A percentile compares a stretch with the other conserved stretches of the same genome.
phyloP scores from a whole-genome alignment of 2,329 filamentous ascomycete genomes.

The Verticillium nubilum region DNA sequence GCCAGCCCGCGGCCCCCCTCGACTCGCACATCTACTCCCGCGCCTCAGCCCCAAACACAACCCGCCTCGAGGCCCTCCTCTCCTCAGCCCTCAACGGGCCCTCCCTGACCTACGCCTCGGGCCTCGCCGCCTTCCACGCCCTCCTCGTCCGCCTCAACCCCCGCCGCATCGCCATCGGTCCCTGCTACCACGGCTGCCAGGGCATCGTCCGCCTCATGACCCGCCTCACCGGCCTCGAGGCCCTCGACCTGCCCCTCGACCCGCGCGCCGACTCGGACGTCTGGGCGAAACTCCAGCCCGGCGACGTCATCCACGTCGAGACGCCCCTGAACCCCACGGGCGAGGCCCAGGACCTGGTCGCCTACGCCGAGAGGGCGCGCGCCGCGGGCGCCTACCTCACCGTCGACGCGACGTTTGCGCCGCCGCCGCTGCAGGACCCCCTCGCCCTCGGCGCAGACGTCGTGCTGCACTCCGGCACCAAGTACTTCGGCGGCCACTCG shows the following conservation, averaged over 20 bases:
- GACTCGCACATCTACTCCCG: constrained; percentile 82
- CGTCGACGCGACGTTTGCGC: constrained; percentile 89
- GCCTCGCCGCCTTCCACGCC: constrained; percentile 84
- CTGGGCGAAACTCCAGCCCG: constrained; percentile 59
- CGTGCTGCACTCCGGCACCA: constrained; percentile 89
- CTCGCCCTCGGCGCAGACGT: constrained; percentile 77
- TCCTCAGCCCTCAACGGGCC: constrained; percentile 66
- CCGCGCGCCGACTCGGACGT: constrained; percentile 23
- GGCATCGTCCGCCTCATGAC: constrained; percentile 70
- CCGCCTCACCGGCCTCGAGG: constrained; percentile 69
- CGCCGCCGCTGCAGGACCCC: constrained; percentile 83
- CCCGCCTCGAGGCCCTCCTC: constrained; percentile 80
- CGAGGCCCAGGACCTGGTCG: constrained; percentile 66
- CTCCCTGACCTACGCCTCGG: constrained; percentile 73
- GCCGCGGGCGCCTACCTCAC: constrained; percentile 67
- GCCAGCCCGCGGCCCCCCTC: constrained; percentile 40
- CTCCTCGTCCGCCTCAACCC: constrained; percentile 81
- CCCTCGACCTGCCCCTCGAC: constrained; percentile 66
- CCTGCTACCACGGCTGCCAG: constrained; percentile 91
- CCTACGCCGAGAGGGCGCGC: constrained; percentile 69
- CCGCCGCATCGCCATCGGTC: constrained; percentile 72
- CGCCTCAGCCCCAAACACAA: constrained; percentile 69
- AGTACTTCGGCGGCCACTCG: constrained; percentile 93
- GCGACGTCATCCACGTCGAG: constrained; percentile 87
- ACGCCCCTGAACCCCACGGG: constrained; percentile 92